Conservation (phyloP, 306 rosid genomes). For the Trichosanthes truncata region DNA sequence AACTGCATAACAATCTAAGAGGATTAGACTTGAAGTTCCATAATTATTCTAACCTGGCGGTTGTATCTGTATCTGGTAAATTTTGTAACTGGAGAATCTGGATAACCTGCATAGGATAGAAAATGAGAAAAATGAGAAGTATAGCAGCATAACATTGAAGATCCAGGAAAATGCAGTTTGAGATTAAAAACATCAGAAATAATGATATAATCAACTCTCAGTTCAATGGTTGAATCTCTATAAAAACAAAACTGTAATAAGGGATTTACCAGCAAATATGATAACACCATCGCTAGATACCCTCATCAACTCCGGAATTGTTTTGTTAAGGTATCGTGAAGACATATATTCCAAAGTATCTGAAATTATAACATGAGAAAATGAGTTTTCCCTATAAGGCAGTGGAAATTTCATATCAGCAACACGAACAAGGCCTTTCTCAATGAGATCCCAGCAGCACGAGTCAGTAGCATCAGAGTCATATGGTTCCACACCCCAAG, state of each 20-base stretch:
- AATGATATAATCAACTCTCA: neutral
- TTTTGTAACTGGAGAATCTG: neutral
- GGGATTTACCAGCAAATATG: conserved; percentile 55
- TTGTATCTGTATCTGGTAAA: neutral
- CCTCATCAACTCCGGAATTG: conserved; percentile 77
- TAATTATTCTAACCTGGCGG: neutral
- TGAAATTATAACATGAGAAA: conserved; percentile 66
- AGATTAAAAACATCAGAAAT: neutral
- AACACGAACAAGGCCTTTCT: conserved; percentile 64
- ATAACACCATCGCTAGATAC: conserved; percentile 72
- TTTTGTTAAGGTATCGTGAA: conserved; percentile 61
- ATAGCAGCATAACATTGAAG: neutral
- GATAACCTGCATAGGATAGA: neutral
- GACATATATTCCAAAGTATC: conserved; percentile 93
- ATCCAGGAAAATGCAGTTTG: neutral
- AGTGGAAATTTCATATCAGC: conserved; percentile 71
- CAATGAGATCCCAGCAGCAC: conserved; percentile 58
- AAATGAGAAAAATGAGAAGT: neutral
- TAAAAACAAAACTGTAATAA: neutral
- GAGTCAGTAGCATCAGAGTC: conserved; percentile 51
- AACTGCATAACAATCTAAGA: neutral
- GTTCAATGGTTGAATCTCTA: neutral
- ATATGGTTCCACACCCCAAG: conserved; percentile 91
- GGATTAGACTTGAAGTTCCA: neutral
- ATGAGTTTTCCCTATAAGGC: conserved; percentile 63